These are phyloP conservation scores for Salix viminalis DNA, from an alignment of 345 rosid species.

Conservation along the genomic window DNA sequence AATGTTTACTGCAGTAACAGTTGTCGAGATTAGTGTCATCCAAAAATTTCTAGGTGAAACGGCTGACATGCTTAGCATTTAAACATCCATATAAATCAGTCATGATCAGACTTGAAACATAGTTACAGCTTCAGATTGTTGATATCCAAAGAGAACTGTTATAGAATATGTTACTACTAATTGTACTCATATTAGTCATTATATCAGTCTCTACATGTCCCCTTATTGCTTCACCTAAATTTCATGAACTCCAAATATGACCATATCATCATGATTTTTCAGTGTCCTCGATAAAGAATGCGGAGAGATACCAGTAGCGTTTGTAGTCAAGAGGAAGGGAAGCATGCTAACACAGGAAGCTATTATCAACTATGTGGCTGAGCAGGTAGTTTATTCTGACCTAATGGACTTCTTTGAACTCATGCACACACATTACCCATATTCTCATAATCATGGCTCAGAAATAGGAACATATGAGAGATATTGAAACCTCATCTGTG, in stretches of 20 bases:
- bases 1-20: not conserved
- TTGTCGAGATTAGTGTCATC: constrained; percentile 1
- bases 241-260: not conserved
- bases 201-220: no score
- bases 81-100: not conserved
- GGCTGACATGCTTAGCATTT: not conserved
- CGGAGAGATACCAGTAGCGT: constrained; percentile 86
- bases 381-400: constrained; percentile 39
- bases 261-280: not conserved
- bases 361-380: constrained; percentile 51
- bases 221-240: no score
- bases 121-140: not conserved
- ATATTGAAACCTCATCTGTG: not conserved
- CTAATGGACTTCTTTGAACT: not conserved
- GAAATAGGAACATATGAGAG: no score
- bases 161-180: no score
- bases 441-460: not conserved
- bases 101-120: not conserved
- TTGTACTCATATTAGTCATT: no score
- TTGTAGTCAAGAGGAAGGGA: constrained; percentile 54
- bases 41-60: not conserved
- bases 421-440: not conserved
- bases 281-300: constrained; percentile 48
- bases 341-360: constrained; percentile 43
- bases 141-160: not conserved